phyloP scores from a whole-genome alignment of 225 moss, liverwort and hornwort genomes.

The Thuidium tamariscinum region DNA sequence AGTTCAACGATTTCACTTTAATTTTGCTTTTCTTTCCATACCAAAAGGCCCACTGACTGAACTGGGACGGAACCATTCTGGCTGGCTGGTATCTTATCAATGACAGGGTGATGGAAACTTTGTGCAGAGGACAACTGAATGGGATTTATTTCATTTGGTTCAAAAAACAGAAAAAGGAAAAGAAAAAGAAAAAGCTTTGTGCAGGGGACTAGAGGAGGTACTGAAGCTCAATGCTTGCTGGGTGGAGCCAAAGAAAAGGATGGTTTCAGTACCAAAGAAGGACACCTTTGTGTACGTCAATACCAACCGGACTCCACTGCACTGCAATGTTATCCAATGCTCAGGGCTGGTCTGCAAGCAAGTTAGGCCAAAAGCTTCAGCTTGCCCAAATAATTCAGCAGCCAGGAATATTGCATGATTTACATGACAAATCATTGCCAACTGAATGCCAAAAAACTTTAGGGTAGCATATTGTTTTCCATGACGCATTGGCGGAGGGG shows the following conservation, averaged over 20 bases:
- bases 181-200: too few species aligned
- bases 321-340: background rate
- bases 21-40: background rate
- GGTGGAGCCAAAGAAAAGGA: background rate
- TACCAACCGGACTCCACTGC: background rate
- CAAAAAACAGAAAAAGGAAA: too few species aligned
- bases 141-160: too few species aligned
- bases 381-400: background rate
- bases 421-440: background rate
- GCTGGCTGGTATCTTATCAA: background rate
- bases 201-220: background rate
- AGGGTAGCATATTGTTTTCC: background rate
- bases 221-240: background rate
- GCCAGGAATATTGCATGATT: background rate
- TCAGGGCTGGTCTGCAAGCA: background rate
- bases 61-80: too few species aligned
- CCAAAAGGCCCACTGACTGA: background rate
- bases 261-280: background rate
- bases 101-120: background rate
- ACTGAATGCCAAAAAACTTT: background rate
- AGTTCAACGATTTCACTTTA: background rate
- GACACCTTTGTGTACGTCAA: background rate
- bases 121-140: too few species aligned
- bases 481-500: background rate
- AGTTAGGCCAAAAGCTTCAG: background rate